Conservation (phyloP, 257 asterid species). For the Solanum neorickii region DNA sequence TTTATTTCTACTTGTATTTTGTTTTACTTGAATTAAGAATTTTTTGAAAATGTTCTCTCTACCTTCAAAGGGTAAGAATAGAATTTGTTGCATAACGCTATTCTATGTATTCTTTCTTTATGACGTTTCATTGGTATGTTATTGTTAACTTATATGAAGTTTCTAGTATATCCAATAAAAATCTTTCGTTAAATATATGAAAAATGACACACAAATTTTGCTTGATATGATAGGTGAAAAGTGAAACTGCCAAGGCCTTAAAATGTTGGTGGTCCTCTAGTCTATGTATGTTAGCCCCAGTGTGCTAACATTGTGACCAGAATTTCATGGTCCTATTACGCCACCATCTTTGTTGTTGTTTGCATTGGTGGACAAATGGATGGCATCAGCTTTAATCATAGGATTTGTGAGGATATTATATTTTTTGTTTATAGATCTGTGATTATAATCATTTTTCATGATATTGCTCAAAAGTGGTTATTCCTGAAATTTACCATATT, state of each 20-base stretch:
- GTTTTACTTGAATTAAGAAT: not conserved
- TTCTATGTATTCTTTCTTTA: not conserved
- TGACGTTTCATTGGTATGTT: not conserved
- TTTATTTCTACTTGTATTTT: not conserved
- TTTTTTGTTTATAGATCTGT: not conserved
- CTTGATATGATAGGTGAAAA: not conserved
- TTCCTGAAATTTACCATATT: not conserved
- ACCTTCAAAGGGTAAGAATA: not conserved
- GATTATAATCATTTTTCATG: not conserved
- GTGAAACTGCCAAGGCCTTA: not conserved
- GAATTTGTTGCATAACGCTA: too few species aligned
- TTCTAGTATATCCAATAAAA: too few species aligned
- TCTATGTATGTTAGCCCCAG: not conserved
- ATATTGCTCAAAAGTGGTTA: not conserved
- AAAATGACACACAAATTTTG: not conserved
- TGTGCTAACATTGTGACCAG: not conserved
- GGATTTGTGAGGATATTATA: not conserved
- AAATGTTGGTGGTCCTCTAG: not conserved
- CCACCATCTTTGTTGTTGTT: not conserved
- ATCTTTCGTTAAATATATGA: not conserved
- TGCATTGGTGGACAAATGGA: not conserved
- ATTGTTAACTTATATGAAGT: not conserved
- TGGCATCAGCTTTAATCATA: not conserved
- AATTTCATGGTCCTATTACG: not conserved
- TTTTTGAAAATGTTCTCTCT: not conserved